phyloP scores from a whole-genome alignment of 2,329 filamentous ascomycete genomes.

The Blastomyces gilchristii region DNA sequence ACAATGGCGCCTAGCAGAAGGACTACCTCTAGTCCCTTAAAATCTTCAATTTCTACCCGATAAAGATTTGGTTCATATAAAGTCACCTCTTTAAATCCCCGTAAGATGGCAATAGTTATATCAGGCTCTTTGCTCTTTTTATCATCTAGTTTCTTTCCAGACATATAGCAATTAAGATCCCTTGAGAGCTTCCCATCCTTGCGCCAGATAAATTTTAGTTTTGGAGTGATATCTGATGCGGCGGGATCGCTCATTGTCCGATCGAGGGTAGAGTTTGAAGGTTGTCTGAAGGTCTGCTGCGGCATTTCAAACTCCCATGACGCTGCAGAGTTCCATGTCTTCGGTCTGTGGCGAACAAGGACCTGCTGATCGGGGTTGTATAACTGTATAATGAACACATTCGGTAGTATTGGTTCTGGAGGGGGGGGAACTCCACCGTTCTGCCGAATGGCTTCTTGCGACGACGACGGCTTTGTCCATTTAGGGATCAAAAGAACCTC shows the following conservation, averaged over 20 bases:
- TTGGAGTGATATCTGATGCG: conserved; percentile 50
- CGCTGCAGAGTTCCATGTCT: conserved; percentile 68
- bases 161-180: conserved; percentile 81
- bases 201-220: conserved; percentile 78
- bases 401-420: conserved; percentile 63
- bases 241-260: conserved; percentile 55
- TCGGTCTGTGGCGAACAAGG: conserved; percentile 54
- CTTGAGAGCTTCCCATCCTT: conserved; percentile 75
- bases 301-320: conserved; percentile 92
- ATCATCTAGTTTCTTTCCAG: conserved; percentile 54
- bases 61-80: conserved; percentile 90
- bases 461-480: conserved; percentile 74
- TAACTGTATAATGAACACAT: conserved; percentile 71
- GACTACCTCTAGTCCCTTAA: conserved; percentile 82
- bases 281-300: conserved; percentile 68
- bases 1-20: conserved; percentile 52
- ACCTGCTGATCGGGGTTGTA: conserved; percentile 90
- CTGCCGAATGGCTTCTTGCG: conserved; percentile 65
- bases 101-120: conserved; percentile 86
- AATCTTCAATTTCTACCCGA: conserved; percentile 84
- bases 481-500: conserved; percentile 77
- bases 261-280: conserved; percentile 69
- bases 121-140: conserved; percentile 81
- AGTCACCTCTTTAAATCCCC: conserved; percentile 64
- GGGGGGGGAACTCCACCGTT: conserved; percentile 55